These are phyloP conservation scores for Cephalotrichum gorgonifer DNA, from an alignment of 2,329 filamentous ascomycete genomes.

Conservation along the genomic window DNA sequence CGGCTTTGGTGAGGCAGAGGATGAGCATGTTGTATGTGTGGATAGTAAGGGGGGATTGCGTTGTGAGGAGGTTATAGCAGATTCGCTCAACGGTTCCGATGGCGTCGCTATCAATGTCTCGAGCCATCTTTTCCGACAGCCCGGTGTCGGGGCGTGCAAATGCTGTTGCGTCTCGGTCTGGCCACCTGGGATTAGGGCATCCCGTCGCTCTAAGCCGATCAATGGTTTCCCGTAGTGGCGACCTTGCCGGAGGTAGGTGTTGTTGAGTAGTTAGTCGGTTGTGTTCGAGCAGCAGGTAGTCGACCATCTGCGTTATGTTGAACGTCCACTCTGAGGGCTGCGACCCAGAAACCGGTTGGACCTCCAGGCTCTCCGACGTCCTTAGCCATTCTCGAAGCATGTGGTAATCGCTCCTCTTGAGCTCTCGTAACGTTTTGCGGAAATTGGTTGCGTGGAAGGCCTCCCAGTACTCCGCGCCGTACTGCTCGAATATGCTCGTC, in stretches of 20 bases:
- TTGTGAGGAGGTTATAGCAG: constrained; percentile 58
- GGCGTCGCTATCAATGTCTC: not conserved
- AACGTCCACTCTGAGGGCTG: not conserved
- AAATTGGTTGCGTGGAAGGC: not conserved
- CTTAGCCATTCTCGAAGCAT: constrained; percentile 1
- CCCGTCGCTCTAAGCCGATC: not conserved
- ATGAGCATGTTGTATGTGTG: constrained; percentile 64
- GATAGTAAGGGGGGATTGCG: constrained; percentile 50
- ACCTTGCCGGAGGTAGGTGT: not conserved
- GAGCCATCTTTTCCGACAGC: not conserved
- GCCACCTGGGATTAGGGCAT: not conserved
- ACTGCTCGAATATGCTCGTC: not conserved
- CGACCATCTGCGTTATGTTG: not conserved
- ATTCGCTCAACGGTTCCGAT: constrained; percentile 27
- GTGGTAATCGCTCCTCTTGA: not conserved
- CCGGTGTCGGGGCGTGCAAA: not conserved
- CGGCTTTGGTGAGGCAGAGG: constrained; percentile 46
- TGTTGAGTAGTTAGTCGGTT: not conserved
- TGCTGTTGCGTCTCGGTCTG: not conserved
- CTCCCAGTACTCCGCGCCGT: not conserved
- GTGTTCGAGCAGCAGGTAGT: constrained; percentile 1
- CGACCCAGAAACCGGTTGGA: not conserved
- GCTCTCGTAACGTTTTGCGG: not conserved
- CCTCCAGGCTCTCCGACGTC: not conserved
- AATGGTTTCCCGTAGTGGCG: constrained; percentile 1